Conservation (phyloP, 176 grass and related monocot species). For the Oryza coarctata region DNA sequence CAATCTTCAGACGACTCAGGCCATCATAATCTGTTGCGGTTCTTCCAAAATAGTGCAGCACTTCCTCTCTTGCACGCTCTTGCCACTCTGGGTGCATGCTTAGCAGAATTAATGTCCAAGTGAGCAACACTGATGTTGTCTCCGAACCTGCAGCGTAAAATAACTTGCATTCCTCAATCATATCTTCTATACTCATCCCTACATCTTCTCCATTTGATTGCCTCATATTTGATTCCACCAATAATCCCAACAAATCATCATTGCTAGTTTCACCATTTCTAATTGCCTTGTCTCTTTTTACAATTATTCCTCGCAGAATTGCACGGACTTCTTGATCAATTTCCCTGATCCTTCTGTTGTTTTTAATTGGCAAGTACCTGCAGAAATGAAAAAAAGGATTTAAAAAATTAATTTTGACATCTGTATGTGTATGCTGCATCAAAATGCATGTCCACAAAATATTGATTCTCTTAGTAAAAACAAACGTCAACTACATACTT, state of each 20-base stretch:
- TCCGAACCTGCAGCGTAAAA: conserved; percentile 88
- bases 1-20: conserved; percentile 62
- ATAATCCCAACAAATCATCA: conserved; percentile 62
- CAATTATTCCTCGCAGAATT: conserved; percentile 59
- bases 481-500: not conserved
- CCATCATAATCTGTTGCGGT: conserved; percentile 52
- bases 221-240: conserved; percentile 67
- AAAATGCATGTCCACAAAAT: not conserved
- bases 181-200: conserved; percentile 57
- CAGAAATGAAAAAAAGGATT: not conserved
- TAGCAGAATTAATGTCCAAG: conserved; percentile 71
- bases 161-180: conserved; percentile 84
- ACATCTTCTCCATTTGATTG: conserved; percentile 37
- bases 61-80: conserved; percentile 66
- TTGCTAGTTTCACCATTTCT: conserved; percentile 38
- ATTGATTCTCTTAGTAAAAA: not conserved
- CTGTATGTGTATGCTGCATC: not conserved
- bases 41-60: conserved; percentile 60
- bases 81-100: conserved; percentile 88
- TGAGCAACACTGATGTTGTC: conserved; percentile 75
- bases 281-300: conserved; percentile 50
- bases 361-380: conserved; percentile 68
- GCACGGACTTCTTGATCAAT: conserved; percentile 37
- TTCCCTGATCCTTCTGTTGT: conserved; percentile 56
- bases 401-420: not conserved